Evolutionary conservation across 2,329 filamentous ascomycete species (phyloP), one percentile per base, ranked within the genome.

Genomic region (Trichoderma aggressivum): DNA sequence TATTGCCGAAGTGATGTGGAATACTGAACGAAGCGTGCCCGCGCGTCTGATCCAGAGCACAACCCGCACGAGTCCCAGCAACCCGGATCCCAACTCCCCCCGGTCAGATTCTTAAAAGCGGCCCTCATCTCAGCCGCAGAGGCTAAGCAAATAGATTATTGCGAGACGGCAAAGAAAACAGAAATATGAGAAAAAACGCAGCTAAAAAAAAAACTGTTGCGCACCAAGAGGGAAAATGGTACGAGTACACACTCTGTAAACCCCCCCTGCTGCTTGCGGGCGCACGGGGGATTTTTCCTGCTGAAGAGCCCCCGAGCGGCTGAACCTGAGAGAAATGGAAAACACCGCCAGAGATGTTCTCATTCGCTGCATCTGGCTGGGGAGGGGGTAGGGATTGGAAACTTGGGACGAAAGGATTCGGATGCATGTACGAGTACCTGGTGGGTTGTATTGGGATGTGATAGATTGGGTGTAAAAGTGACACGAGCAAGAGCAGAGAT

Each of bases 61-160:
- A 64, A 64, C 28, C 47, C 61, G 28, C 39, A 30, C 21, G 50
- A 69, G 56, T 69, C 59, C 65, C 65, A 69, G 56, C 26, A 61
- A 69, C 65, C 65, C 65, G 65, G 65, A 69, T 61, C 39, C 39
- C 39, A 61, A 21, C 56, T 61, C 56, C 56, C 55, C 56, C 55
- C 26, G 43, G 56, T 53, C 56, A 69, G 65, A 69, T 69, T 36
- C 56, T 69, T 61, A 69, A 61, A 61, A 36, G 47, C 21, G 39
- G 21, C 28, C 39, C 21, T 28, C 36, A 34, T 69, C 55, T 61
- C 56, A 69, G 65, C 65, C 65, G 39, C 28, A 50, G 36, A 61
- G 28, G 56, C 65, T 69, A 61, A 11, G 26, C 53, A 16, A 21
- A 6, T 30, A 47, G 24, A 24, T 28, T 39, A 24, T 28, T 39